Evolutionary conservation across 345 rosid species (phyloP).

Genomic region (Eucalyptus albens): DNA sequence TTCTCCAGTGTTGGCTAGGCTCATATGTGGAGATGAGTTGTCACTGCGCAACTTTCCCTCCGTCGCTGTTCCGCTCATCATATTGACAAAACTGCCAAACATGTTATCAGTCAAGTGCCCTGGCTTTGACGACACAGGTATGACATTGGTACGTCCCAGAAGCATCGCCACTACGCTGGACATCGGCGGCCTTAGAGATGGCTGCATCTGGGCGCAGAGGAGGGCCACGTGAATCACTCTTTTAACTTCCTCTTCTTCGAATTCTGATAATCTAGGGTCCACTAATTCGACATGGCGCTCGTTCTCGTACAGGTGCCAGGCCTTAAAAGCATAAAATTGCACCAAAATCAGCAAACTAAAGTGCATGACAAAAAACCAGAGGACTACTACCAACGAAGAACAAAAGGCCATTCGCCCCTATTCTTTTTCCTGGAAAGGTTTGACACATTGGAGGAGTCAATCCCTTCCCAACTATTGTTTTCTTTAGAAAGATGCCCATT

Average conservation of each 20-base stretch:
- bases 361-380: not conserved
- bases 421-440: not conserved
- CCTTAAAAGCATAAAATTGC: slow-evolving; percentile 8
- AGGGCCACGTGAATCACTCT: slow-evolving; percentile 39
- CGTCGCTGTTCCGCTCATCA: not conserved
- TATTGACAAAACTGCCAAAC: not conserved
- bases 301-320: slow-evolving; percentile 42
- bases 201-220: slow-evolving; percentile 48
- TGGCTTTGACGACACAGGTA: not conserved
- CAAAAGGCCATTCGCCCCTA: not conserved
- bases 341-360: not conserved
- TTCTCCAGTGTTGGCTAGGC: not conserved
- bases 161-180: slow-evolving; percentile 58
- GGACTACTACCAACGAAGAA: not conserved
- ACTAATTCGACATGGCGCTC: slow-evolving; percentile 18
- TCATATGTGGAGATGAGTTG: not conserved
- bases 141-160: slow-evolving; percentile 51
- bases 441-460: not conserved
- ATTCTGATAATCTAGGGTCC: slow-evolving; percentile 18
- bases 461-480: not conserved
- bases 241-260: slow-evolving; percentile 25
- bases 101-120: slow-evolving; percentile 30
- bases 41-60: not conserved
- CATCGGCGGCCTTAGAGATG: slow-evolving; percentile 43
- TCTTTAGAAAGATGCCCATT: not conserved